A percentile compares a stretch with the other conserved stretches of the same genome.
These are phyloP conservation scores for Choanephora cucurbitarum DNA, from an alignment of 371 early-diverging fungal genomes.

Conservation along the genomic window DNA sequence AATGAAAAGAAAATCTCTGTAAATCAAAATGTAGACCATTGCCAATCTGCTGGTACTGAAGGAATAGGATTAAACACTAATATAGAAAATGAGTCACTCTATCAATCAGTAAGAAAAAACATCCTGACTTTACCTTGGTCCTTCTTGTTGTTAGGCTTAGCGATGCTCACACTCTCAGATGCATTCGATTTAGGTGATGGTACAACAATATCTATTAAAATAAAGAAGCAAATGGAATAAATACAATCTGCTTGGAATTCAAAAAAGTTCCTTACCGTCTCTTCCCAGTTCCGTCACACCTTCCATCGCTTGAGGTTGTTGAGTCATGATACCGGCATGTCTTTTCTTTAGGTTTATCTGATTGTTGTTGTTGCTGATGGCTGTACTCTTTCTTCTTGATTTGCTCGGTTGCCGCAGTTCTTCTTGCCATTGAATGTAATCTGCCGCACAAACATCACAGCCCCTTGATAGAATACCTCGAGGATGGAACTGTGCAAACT, in stretches of 20 bases:
- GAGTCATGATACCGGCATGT: slow-evolving; percentile 48
- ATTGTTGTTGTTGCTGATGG: slow-evolving; percentile 10
- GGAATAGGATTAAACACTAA: slow-evolving; percentile 27
- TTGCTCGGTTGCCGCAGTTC: slow-evolving; percentile 19
- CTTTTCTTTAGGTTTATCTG: slow-evolving; percentile 15
- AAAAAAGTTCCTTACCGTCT: slow-evolving; percentile 38
- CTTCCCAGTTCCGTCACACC: slow-evolving; percentile 51
- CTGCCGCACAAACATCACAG: slow-evolving; percentile 42
- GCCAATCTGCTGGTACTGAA: slow-evolving; percentile 38
- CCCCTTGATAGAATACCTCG: slow-evolving; percentile 42
- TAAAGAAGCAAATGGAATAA: not conserved
- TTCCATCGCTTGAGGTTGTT: slow-evolving; percentile 54
- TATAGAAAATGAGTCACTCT: not conserved
- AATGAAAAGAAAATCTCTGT: slow-evolving; percentile 1
- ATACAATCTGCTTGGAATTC: not conserved
- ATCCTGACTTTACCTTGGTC: slow-evolving; percentile 16
- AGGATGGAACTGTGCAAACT: slow-evolving; percentile 41
- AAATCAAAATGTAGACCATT: slow-evolving; percentile 36
- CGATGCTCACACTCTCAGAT: slow-evolving; percentile 28
- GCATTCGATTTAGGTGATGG: slow-evolving; percentile 15
- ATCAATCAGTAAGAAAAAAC: not conserved
- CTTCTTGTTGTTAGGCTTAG: slow-evolving; percentile 14
- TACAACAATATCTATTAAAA: slow-evolving; percentile 43
- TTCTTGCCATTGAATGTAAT: slow-evolving; percentile 38
- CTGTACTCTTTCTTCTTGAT: slow-evolving; percentile 3